These are phyloP conservation scores for Tirmania nivea DNA, from an alignment of 495 filamentous ascomycete genomes.

Conservation along the genomic window DNA sequence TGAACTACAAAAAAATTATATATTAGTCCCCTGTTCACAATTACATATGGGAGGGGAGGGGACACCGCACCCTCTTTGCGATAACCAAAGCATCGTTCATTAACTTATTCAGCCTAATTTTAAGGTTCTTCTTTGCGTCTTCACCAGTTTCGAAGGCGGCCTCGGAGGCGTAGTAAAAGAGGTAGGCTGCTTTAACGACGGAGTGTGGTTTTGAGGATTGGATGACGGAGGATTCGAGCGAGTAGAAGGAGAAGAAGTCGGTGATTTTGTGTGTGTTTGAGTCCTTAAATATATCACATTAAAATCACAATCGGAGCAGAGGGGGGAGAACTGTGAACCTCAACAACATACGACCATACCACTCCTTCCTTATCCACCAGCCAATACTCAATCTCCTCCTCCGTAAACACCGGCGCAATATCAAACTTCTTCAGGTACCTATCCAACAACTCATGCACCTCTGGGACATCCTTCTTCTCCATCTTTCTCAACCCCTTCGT, in stretches of 20 bases:
- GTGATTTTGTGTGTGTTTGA: slow-evolving; percentile 40
- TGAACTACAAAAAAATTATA: slow-evolving; percentile 23
- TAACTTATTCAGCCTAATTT: slow-evolving; percentile 48
- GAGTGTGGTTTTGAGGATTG: slow-evolving; percentile 53
- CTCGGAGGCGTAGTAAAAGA: slow-evolving; percentile 91
- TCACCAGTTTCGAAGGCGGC: slow-evolving; percentile 39
- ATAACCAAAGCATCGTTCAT: slow-evolving; percentile 71
- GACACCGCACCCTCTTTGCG: slow-evolving; percentile 41
- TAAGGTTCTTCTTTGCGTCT: slow-evolving; percentile 33
- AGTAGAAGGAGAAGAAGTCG: slow-evolving; percentile 93
- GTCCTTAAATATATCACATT: background rate
- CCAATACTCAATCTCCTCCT: slow-evolving; percentile 73
- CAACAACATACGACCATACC: slow-evolving; percentile 79
- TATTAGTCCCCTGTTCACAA: background rate
- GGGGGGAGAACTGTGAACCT: slow-evolving; percentile 25
- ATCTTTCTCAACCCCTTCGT: slow-evolving; percentile 58
- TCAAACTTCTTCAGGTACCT: slow-evolving; percentile 62
- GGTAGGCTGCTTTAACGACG: slow-evolving; percentile 63
- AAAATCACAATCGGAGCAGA: background rate
- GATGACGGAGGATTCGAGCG: slow-evolving; percentile 80
- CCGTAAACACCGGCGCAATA: slow-evolving; percentile 59
- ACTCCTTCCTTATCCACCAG: slow-evolving; percentile 47
- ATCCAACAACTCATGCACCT: slow-evolving; percentile 49
- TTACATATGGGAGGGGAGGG: too few species aligned
- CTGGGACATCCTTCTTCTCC: slow-evolving; percentile 49